Evolutionary conservation across 2,329 filamentous ascomycete species (phyloP).

Genomic region (Harringtonia lauricola): DNA sequence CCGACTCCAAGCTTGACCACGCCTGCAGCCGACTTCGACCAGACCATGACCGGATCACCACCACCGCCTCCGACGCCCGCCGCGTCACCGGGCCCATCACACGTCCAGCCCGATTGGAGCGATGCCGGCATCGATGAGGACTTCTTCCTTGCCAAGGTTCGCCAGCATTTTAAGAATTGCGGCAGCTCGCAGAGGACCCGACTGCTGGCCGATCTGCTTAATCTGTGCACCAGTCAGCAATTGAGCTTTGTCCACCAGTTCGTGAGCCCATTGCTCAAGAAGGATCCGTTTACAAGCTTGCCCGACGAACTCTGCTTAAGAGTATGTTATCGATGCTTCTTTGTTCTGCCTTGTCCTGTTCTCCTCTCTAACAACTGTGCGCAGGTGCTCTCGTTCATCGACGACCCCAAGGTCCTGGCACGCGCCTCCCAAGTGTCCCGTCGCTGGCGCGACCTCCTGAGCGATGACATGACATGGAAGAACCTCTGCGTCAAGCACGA

Average conservation of each 20-base stretch:
- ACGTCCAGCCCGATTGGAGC: conserved; percentile 61
- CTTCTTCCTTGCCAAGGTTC: conserved; percentile 67
- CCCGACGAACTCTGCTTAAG: conserved; percentile 88
- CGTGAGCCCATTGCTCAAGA: conserved; percentile 86
- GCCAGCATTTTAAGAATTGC: conserved; percentile 69
- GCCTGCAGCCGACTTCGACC: conserved; percentile 52
- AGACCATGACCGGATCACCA: conserved; percentile 48
- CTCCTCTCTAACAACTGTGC: not conserved
- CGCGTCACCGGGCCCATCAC: conserved; percentile 51
- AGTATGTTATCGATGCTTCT: conserved; percentile 37
- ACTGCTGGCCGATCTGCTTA: conserved; percentile 77
- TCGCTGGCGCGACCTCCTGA: conserved; percentile 85
- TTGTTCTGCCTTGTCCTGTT: not conserved
- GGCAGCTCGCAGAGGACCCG: conserved; percentile 66
- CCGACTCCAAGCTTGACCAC: conserved; percentile 54
- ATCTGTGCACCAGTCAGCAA: conserved; percentile 89
- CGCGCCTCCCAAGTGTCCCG: conserved; percentile 92
- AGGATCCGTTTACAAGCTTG: conserved; percentile 86
- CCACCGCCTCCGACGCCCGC: conserved; percentile 56
- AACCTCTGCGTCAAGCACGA: conserved; percentile 93
- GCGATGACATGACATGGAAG: conserved; percentile 98
- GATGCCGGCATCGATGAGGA: conserved; percentile 72
- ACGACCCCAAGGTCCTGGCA: conserved; percentile 88
- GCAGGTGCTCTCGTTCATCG: conserved; percentile 89
- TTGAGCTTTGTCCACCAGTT: conserved; percentile 94